A percentile compares a stretch with the other conserved stretches of the same genome.
Conservation (phyloP, 1,284 basidiomycete species). For the Spongiforma sp. region DNA sequence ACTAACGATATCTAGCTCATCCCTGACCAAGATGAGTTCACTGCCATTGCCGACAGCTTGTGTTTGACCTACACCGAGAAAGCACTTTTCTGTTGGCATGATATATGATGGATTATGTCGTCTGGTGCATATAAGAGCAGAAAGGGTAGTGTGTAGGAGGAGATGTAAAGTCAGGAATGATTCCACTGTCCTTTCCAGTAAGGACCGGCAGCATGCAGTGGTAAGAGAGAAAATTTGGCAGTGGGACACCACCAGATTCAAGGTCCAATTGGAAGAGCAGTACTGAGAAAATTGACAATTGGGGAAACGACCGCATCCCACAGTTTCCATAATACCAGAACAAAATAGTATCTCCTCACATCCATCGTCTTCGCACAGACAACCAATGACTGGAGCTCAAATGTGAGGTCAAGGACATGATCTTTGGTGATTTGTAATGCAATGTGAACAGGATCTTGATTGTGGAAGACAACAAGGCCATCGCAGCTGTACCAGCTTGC, state of each 20-base stretch:
- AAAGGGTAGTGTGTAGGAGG: no score
- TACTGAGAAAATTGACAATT: neutral
- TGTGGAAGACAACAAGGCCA: neutral
- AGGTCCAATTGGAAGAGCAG: neutral
- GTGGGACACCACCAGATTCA: no score
- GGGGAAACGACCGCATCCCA: neutral
- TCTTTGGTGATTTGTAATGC: neutral
- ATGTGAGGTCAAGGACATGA: neutral
- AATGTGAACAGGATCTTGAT: neutral
- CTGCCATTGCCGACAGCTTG: neutral
- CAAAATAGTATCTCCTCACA: neutral
- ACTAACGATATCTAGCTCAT: neutral
- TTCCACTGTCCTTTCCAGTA: no score
- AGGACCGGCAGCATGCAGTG: no score
- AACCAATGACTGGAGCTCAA: neutral
- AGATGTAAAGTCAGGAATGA: no score
- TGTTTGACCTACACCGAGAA: neutral
- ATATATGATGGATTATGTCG: neutral
- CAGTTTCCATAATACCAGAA: neutral
- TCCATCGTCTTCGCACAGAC: neutral
- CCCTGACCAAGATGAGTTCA: neutral
- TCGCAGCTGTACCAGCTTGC: neutral
- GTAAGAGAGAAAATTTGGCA: no score
- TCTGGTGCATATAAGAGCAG: no score
- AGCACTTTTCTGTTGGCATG: neutral